Evolutionary conservation across 2,329 filamentous ascomycete genomes (phyloP).

Genomic region (Aspergillus sp.): DNA sequence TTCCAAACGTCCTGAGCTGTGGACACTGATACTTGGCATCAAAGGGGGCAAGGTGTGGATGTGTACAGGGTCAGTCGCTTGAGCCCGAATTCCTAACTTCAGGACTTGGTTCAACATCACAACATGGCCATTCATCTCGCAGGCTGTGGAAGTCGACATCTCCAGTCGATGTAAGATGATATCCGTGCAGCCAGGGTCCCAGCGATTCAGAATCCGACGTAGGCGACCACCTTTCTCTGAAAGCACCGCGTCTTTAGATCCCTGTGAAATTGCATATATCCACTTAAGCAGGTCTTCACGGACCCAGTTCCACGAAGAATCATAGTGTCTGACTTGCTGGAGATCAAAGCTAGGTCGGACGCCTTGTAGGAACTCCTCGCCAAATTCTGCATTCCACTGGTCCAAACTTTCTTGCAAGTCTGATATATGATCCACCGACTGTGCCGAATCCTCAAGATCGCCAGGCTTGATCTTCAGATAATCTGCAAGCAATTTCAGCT

Average conservation of each 20-base stretch:
- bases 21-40: conserved; percentile 13
- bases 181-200: conserved; percentile 18
- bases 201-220: conserved; percentile 17
- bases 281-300: conserved; percentile 26
- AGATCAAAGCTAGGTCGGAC: conserved; percentile 34
- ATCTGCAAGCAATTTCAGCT: conserved; percentile 11
- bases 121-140: not conserved
- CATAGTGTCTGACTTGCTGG: conserved; percentile 30
- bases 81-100: conserved; percentile 3
- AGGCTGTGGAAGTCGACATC: too few relatives aligned
- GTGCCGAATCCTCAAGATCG: not conserved
- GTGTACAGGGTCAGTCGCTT: conserved; percentile 13
- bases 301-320: conserved; percentile 43
- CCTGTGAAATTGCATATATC: conserved; percentile 4
- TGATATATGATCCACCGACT: not conserved
- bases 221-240: conserved; percentile 4
- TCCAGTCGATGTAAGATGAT: conserved; percentile 11
- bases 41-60: conserved; percentile 13
- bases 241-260: not conserved
- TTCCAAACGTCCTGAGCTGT: conserved; percentile 5
- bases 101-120: conserved; percentile 8
- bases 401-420: conserved; percentile 24
- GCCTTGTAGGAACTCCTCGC: conserved; percentile 31
- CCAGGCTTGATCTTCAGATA: conserved; percentile 6
- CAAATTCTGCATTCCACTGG: conserved; percentile 32